phyloP scores from a whole-genome alignment of 805 yeast species.

The Ogataea degrootiae region DNA sequence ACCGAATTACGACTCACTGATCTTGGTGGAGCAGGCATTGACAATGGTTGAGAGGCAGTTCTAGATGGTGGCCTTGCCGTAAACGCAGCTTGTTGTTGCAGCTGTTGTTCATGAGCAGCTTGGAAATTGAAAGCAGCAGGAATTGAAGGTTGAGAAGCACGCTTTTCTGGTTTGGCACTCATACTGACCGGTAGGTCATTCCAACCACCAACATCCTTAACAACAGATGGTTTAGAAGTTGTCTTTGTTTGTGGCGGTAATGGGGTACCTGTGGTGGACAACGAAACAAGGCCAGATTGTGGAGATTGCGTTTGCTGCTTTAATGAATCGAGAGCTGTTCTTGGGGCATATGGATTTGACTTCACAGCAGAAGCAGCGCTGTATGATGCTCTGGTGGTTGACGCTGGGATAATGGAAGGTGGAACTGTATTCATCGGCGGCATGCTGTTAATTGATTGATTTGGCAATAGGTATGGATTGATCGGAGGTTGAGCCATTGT shows the following conservation, averaged over 20 bases:
- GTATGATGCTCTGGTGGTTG: not conserved
- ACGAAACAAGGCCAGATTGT: constrained; percentile 6
- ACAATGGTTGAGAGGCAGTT: constrained; percentile 27
- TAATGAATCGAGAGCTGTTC: constrained; percentile 31
- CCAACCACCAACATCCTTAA: constrained; percentile 62
- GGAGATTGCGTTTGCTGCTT: constrained; percentile 20
- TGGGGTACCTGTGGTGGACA: constrained; percentile 13
- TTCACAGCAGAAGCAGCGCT: not conserved
- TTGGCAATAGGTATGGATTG: constrained; percentile 14
- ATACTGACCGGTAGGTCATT: constrained; percentile 57
- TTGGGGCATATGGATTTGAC: constrained; percentile 32
- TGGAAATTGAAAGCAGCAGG: constrained; percentile 24
- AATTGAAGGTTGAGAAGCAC: constrained; percentile 21
- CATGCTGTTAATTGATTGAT: not conserved
- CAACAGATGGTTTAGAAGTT: constrained; percentile 26
- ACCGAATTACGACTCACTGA: constrained; percentile 17
- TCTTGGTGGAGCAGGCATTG: constrained; percentile 30
- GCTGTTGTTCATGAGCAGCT: constrained; percentile 16
- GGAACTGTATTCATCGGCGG: constrained; percentile 8
- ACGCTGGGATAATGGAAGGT: constrained; percentile 13
- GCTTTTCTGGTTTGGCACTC: constrained; percentile 23
- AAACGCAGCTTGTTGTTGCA: constrained; percentile 7
- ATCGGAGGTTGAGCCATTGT: constrained; percentile 3
- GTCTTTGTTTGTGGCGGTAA: constrained; percentile 25
- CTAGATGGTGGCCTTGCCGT: constrained; percentile 17